Evolutionary conservation across 208 protist species (phyloP).

Genomic region (Trypanosoma rangeli): DNA sequence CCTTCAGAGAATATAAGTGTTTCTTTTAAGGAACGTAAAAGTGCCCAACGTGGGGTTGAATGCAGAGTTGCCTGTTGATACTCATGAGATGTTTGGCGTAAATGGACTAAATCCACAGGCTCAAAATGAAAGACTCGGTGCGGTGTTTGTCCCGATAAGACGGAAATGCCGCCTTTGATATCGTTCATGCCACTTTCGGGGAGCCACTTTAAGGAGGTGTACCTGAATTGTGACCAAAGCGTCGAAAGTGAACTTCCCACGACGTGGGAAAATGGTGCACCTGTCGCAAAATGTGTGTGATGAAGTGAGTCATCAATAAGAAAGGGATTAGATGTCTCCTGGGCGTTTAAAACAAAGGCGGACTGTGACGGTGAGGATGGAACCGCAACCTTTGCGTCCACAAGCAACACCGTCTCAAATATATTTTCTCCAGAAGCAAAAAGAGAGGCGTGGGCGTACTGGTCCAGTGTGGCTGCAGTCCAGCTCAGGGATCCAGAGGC

Average conservation of each 20-base stretch:
- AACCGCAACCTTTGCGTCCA: conserved; percentile 17
- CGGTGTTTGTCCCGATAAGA: conserved; percentile 20
- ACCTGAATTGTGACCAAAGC: conserved; percentile 66
- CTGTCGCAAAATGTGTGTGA: conserved; percentile 47
- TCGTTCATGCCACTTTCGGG: conserved; percentile 18
- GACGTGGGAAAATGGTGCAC: conserved; percentile 25
- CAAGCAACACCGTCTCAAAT: conserved; percentile 1
- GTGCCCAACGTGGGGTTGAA: conserved; percentile 31
- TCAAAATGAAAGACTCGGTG: conserved; percentile 44
- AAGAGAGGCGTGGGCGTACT: conserved; percentile 18
- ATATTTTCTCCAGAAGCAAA: conserved; percentile 1
- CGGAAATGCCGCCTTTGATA: conserved; percentile 1
- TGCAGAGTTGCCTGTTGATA: conserved; percentile 37
- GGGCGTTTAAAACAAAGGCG: conserved; percentile 52
- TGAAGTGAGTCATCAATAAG: conserved; percentile 48
- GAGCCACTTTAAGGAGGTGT: conserved; percentile 71
- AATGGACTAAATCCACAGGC: conserved; percentile 45
- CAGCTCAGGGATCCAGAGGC: background rate
- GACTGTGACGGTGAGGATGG: conserved; percentile 7
- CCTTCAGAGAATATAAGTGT: conserved; percentile 36
- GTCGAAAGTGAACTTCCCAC: conserved; percentile 71
- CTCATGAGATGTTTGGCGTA: conserved; percentile 48
- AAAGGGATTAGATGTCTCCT: conserved; percentile 86
- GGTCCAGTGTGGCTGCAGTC: conserved; percentile 18
- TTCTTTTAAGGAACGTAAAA: conserved; percentile 38